Evolutionary conservation across 345 rosid genomes (phyloP).

Genomic region (Dimocarpus longan): DNA sequence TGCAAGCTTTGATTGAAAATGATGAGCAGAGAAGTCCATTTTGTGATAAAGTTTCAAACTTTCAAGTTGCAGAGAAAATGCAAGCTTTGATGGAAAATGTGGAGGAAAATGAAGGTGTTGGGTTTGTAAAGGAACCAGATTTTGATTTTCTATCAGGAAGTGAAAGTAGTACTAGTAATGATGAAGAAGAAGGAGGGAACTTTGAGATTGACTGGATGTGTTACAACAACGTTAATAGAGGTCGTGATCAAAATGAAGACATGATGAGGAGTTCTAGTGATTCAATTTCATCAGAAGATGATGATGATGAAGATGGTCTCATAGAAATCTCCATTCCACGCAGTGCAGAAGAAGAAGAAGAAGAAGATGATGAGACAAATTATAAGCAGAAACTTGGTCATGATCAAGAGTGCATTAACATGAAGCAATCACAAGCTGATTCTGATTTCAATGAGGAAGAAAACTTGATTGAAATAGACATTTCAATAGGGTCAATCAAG

Average conservation of each 20-base stretch:
- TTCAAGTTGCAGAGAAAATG: constrained; percentile 21
- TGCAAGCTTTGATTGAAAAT: constrained; percentile 14
- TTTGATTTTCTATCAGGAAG: constrained; percentile 35
- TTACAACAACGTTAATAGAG: constrained; percentile 6
- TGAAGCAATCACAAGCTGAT: background rate
- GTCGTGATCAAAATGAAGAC: constrained; percentile 15
- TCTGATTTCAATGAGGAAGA: constrained; percentile 56
- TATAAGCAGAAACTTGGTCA: background rate
- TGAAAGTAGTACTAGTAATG: constrained; percentile 26
- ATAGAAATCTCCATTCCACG: constrained; percentile 63
- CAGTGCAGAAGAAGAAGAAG: background rate
- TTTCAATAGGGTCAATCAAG: constrained; percentile 74
- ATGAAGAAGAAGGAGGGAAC: constrained; percentile 27
- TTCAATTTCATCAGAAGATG: constrained; percentile 27
- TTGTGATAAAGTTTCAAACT: background rate
- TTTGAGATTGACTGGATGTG: constrained; percentile 36
- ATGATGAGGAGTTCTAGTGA: constrained; percentile 14
- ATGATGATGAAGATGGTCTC: constrained; percentile 56
- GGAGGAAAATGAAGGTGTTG: constrained; percentile 13
- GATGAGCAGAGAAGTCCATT: constrained; percentile 18
- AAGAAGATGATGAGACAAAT: no score
- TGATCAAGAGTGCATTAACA: background rate
- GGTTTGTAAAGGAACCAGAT: constrained; percentile 22
- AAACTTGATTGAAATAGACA: constrained; percentile 79
- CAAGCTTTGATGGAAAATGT: constrained; percentile 14